Evolutionary conservation across 768 basidiomycete genomes (phyloP), one percentile per base, ranked within the genome.

Genomic region (Sarcodon aspratus): DNA sequence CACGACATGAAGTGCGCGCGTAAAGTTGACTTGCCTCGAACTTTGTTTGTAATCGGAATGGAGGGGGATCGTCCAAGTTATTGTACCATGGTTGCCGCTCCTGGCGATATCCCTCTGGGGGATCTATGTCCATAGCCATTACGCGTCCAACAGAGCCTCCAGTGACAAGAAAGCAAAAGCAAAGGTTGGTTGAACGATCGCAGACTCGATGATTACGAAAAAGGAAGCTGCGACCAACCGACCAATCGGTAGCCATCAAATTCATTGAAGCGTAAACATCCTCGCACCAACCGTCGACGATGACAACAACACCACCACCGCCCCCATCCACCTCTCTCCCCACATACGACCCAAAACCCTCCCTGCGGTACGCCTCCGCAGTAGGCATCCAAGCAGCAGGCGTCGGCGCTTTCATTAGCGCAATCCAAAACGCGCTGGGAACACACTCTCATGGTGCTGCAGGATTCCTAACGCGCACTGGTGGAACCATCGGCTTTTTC

Each of bases 401-500:
- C 36, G 73, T 85, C 47, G 84, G 84, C 17, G 72, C 79, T 50
- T 75, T 85, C 64, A 73, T 83, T 64, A 84, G 83, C 56, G 68
- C 78, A 33, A 71, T 78, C 46, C 89, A 90, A 68, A 94, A 89
- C 74, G 86, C 85, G 31, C 69, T 92, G 51, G 80, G 78, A 40
- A 74, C 68, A 54, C 92, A 90, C 67, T 75, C 78, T 36, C 72
- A 74, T 55, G 93, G 89, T 58, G 89, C 87, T 49, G 73, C 82
- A 67, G 93, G 93, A 56, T 79, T 96, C 64, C 61, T 93, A 56
- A 90, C 90, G 47, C 74, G 92, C 54, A 88, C 83, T 33, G 92
- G 92, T 50, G 80, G 86, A 33, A 89, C 92, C 3, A 90, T 95
- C 62, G 92, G 87, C 9, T 79, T 91, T 63, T 95, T 96, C 59